Base-by-base conservation (phyloP, 2,329 filamentous ascomycete species). In the Cladosporium sp. region DNA sequence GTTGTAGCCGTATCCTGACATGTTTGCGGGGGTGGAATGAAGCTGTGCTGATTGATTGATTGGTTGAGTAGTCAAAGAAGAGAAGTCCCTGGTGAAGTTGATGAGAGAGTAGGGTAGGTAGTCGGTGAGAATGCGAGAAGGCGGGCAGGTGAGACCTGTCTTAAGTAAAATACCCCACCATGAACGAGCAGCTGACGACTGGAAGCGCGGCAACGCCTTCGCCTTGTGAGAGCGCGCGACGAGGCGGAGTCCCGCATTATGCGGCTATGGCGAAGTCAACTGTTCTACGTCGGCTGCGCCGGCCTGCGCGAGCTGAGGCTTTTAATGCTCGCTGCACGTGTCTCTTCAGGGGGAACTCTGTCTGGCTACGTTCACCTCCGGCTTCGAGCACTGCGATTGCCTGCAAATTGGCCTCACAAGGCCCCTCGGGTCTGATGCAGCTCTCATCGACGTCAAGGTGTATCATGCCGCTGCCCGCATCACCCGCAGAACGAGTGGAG, bases 1-100 rank as follows among this genome's bases (percentile, higher is more conserved):
- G 19, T 64, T 61, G 53, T 74, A 68, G 61, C 79, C 74, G 36
- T 78, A 78, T 58, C 78, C 78, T 15, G 79, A 81, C 80, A 82
- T 83, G 58, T 36, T 37, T 22, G 32, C 22, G 48, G 17, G 10
- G 28, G 37, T 22, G 42, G 24, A n/a, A 51, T 50, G 45, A 42
- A 22, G 52, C 50, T 45, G 49, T 4, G 39, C 13, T 45, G 28
- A 6, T 34, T 12, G 44, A 19, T 15, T 10, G 40, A 5, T 49
- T 39, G 53, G 40, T 13, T 49, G 39, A 53, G 40, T 25, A 9
- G 22, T 19, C 19, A 20, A 49, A 34, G 28, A 24, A 22, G 40
- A 25, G 37, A 35, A 20, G 12, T 24, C 12, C 42, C 40, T 42
- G 13, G 39, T 4, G 10, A 42, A 4, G 19, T 45, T n/a, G 42